Conservation (phyloP, 768 basidiomycete genomes). For the Amanita pallidorosea region DNA sequence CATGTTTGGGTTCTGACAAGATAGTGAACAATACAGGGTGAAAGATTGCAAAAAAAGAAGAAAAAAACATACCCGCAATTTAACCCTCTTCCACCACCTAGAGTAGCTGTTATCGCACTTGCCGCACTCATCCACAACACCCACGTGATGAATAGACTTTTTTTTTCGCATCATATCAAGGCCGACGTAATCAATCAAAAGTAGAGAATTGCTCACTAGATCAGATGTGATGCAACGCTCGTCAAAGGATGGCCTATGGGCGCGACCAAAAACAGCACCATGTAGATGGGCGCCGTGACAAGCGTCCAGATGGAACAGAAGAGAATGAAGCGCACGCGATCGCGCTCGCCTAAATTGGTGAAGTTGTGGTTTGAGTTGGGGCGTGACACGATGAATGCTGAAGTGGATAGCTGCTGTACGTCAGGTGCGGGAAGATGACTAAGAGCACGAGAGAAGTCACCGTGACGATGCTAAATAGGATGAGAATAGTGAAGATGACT, state of each 20-base stretch:
- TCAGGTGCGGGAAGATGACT: not conserved
- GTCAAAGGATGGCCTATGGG: slow-evolving; percentile 39
- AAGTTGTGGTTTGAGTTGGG: slow-evolving; percentile 51
- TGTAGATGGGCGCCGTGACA: slow-evolving; percentile 37
- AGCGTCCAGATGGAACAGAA: slow-evolving; percentile 71
- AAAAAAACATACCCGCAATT: slow-evolving; percentile 6
- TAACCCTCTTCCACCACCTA: slow-evolving; percentile 8
- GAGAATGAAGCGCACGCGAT: slow-evolving; percentile 55
- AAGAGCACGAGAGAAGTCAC: slow-evolving; percentile 18
- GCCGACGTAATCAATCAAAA: slow-evolving; percentile 3
- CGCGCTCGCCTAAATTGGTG: slow-evolving; percentile 35
- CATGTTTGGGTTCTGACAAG: slow-evolving; percentile 10
- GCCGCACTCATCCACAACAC: slow-evolving; percentile 8
- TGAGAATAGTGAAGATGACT: slow-evolving; percentile 44
- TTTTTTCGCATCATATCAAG: not conserved
- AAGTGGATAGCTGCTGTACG: slow-evolving; percentile 43
- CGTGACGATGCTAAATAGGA: slow-evolving; percentile 59
- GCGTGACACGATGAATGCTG: slow-evolving; percentile 59
- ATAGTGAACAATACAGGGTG: not conserved
- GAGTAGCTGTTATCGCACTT: slow-evolving; percentile 6
- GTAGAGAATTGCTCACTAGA: slow-evolving; percentile 38
- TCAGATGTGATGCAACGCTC: slow-evolving; percentile 51
- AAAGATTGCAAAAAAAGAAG: not conserved
- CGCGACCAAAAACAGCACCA: slow-evolving; percentile 42
- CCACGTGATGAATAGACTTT: slow-evolving; percentile 9